Base-by-base conservation (phyloP, 1,139 yeast species). In the Saccharomyces hybrid region DNA sequence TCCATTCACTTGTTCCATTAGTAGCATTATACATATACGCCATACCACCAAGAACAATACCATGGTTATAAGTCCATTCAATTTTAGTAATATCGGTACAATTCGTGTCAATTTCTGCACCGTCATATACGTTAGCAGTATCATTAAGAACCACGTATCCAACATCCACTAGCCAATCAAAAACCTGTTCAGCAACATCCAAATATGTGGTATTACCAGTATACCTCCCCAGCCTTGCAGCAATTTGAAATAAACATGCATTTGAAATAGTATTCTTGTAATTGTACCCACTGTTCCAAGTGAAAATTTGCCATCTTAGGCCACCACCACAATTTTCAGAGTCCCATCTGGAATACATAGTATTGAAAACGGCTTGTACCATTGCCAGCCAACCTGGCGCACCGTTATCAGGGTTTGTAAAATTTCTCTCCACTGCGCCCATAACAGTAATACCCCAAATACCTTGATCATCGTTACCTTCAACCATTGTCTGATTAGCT, bases 381-480 rank as follows among this genome's bases (percentile, higher is more conserved):
- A 82, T 73, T 2, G 79, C 73, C 28, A 81, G 69, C 87, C 87
- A 83, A 31, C 73, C 72, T 3, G 75, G 74, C 7, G 52, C 59
- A 16, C 63, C 63, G 28, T 58, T 59, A 3, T 61, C 66, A 2
- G 77, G 76, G n/a, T 69, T 69, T 4, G 84, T 75, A 61, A 82
- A 80, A 64, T 81, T 81, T 60, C 84, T 73, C 64, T 82, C 86
- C 2, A 78, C 84, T 1, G 87, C 87, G 55, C 75, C 78, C 78
- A 83, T 76, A 32, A 80, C 73, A 1, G 85, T 76, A 62, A 83
- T 63, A 3, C 85, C 86, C 88, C 88, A 83, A 51, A 82, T 82
- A 56, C 85, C 85, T 71, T 83, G 87, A 71, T 83, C 88, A 75
- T 83, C 88, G 66, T 83, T 83, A 65, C 87, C 88, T 66, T 82